phyloP scores from a whole-genome alignment of 768 basidiomycete genomes.

The Pleurotus cornucopiae region DNA sequence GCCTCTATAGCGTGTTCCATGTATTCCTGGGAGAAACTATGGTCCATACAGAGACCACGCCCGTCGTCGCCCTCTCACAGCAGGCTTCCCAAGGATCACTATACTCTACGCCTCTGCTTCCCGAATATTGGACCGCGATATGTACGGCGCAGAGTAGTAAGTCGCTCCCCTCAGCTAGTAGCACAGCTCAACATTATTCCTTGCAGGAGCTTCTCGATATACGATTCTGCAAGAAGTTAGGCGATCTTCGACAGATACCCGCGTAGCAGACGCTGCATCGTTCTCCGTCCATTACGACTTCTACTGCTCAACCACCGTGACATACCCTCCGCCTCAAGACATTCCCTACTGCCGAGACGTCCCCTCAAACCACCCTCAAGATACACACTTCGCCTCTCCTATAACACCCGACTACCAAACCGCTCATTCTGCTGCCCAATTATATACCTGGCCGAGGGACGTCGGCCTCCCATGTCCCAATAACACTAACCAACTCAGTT shows the following conservation, averaged over 20 bases:
- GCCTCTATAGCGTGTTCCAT: conserved; percentile 16
- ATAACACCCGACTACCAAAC: neutral
- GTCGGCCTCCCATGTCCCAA: neutral
- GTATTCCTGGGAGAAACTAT: conserved; percentile 19
- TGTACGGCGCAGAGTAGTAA: conserved; percentile 15
- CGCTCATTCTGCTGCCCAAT: neutral
- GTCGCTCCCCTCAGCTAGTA: neutral
- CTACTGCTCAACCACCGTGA: neutral
- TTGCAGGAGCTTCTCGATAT: conserved; percentile 19
- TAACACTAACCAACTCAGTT: neutral
- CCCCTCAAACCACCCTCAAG: neutral
- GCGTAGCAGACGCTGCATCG: conserved; percentile 12
- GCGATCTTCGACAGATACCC: conserved; percentile 8
- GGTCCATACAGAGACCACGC: conserved; percentile 20
- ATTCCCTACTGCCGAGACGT: neutral
- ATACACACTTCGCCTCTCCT: neutral
- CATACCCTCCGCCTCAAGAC: neutral
- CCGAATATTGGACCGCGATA: conserved; percentile 21
- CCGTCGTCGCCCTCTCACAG: conserved; percentile 11
- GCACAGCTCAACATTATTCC: neutral
- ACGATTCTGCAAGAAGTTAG: conserved; percentile 20
- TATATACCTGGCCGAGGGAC: conserved; percentile 4
- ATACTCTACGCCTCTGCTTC: conserved; percentile 19
- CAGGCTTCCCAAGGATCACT: conserved; percentile 1
- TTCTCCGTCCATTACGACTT: conserved; percentile 15